A percentile compares a stretch with the other conserved stretches of the same genome.
Evolutionary conservation across 2,329 filamentous ascomycete species (phyloP).

Genomic region (Pezicula radicicola): DNA sequence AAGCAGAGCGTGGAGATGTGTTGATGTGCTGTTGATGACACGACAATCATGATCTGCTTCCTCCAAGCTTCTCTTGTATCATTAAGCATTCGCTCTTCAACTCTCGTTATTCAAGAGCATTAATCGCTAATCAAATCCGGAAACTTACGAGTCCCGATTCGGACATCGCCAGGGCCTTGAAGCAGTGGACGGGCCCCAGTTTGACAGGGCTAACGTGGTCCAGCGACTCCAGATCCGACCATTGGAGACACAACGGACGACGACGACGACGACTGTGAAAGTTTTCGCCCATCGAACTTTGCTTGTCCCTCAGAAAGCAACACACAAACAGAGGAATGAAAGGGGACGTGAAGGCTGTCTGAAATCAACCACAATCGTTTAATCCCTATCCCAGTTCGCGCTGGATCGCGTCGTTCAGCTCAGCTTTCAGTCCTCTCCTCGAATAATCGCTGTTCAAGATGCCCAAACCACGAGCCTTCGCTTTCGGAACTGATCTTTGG

Average conservation of each 20-base stretch:
- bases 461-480: constrained; percentile 5
- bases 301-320: not conserved
- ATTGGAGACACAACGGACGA: too few species aligned
- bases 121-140: too few species aligned
- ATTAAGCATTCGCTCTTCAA: too few species aligned
- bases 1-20: too few species aligned
- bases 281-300: not conserved
- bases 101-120: too few species aligned
- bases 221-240: too few species aligned
- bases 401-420: not conserved
- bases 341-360: not conserved
- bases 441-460: not conserved
- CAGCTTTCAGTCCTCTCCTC: not conserved
- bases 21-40: too few species aligned
- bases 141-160: too few species aligned
- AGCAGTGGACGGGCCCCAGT: too few species aligned
- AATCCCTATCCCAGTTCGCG: not conserved
- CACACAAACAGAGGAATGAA: not conserved
- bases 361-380: not conserved
- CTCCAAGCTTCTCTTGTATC: too few species aligned
- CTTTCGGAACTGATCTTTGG: constrained; percentile 23
- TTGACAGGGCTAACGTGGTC: not conserved
- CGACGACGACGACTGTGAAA: not conserved
- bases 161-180: too few species aligned
- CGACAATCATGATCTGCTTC: too few species aligned